Evolutionary conservation across 1,284 basidiomycete species (phyloP), one percentile per base, ranked within the genome.

Genomic region (Stygiomarasmius scandens): DNA sequence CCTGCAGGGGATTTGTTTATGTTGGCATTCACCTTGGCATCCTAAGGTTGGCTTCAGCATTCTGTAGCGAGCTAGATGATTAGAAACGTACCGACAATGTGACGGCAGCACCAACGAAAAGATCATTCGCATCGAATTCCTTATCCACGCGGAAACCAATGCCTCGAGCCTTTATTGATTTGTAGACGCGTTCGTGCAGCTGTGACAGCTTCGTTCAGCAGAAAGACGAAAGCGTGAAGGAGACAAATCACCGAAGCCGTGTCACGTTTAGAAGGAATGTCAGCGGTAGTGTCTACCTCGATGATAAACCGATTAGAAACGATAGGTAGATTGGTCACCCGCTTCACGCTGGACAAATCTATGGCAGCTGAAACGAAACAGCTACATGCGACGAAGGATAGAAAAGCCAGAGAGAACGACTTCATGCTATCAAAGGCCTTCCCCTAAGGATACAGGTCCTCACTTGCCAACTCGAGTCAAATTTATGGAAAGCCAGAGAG

Each of bases 91-190:
- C 71, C 44, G 65, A 66, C 23, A 79, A 60, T 19, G 70, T 73
- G 44, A 79, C 51, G 27, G 74, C 68, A 19, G 72, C 77, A 14
- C 77, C 77, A 38, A 76, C 69, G 47, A 79, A 78, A 34, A 79
- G 60, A 6, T 78, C 75, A 16, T 63, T 60, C 0, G 67, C 56
- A 54, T 77, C 65, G 61, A 67, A 79, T 55, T 79, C 77, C 57
- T 73, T 75, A 49, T 70, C 67, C 8, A 79, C 72, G 32, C 74
- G 62, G 58, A 74, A 77, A 1, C 54, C 52, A 14, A 77, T 68
- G 45, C 49, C 50, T 10, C 51, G 56, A 38, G 44, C 43, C 29
- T 29, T 57, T 23, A 56, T 66, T 44, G 70, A 63, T 19, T 63
- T 58, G 61, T 78, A 79, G 25, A 80, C 56, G 32, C 32, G 32